Evolutionary conservation across 495 filamentous ascomycete species (phyloP).

Genomic region (Penicillium odoratum): DNA sequence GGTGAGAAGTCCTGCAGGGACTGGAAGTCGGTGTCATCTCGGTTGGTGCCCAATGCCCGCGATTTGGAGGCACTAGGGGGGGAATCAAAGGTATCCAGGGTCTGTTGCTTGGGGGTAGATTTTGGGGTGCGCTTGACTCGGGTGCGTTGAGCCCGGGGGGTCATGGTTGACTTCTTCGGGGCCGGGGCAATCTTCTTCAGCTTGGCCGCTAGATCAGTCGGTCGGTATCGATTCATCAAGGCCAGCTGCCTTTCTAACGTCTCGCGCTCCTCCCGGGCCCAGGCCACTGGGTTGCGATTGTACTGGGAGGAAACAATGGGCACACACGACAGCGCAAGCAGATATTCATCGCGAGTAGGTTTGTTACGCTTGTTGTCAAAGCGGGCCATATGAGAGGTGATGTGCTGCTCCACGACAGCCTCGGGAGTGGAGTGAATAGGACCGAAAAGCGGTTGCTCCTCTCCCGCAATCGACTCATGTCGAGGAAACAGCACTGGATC

Average conservation of each 20-base stretch:
- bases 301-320: constrained; percentile 62
- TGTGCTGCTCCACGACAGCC: constrained; percentile 64
- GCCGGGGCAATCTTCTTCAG: constrained; percentile 53
- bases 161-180: constrained; percentile 33
- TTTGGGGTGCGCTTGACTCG: constrained; percentile 49
- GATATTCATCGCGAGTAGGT: constrained; percentile 69
- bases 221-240: constrained; percentile 46
- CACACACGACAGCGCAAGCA: constrained; percentile 64
- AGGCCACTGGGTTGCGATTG: constrained; percentile 57
- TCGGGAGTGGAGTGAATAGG: constrained; percentile 47
- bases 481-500: constrained; percentile 65
- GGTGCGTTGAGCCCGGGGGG: constrained; percentile 35
- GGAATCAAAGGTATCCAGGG: constrained; percentile 45
- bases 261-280: constrained; percentile 63
- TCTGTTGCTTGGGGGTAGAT: constrained; percentile 48
- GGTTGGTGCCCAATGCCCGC: constrained; percentile 55
- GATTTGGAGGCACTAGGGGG: constrained; percentile 41
- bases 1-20: constrained; percentile 78
- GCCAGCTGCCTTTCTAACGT: constrained; percentile 52
- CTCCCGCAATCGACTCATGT: constrained; percentile 42
- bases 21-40: constrained; percentile 87
- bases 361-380: constrained; percentile 59
- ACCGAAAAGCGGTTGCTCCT: constrained; percentile 56
- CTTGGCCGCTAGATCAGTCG: constrained; percentile 28
- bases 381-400: constrained; percentile 58